Base-by-base conservation (phyloP, 805 yeast species). In the Starmerella vitae region DNA sequence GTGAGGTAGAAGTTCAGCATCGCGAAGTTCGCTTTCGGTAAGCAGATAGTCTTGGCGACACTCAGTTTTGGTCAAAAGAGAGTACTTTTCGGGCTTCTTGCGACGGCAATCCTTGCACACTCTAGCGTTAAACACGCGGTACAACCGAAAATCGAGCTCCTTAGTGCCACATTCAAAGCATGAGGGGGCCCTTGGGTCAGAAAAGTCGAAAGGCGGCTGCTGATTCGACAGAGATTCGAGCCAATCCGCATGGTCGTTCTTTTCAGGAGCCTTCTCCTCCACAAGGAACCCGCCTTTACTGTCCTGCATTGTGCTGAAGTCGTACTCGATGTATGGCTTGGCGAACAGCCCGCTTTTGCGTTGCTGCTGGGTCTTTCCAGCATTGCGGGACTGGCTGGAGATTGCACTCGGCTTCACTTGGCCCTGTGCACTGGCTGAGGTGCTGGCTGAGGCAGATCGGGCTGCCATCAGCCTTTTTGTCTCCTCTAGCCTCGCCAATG, bases 61-160 rank as follows among this genome's bases (percentile, higher is more conserved):
- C 60, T 91, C 99, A 0, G 99, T 91, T 60, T 91, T 91, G 6
- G 99, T 91, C 37, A 91, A 61, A 17, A 91, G 59, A 0, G 97
- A 73, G 57, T 88, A 91, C 53, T 91, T 91, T 29, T 91, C 94
- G 0, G 95, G 94, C 18, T 62, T 60, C 42, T 68, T 67, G 50
- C 72, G 73, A 25, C 73, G 74, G 58, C 98, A 91, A 37, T 69
- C 65, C 36, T 78, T 71, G 58, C 99, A 91, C 7, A 86, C 95
- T 12, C 82, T 65, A 21, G 78, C 63, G 12, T 34, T 32, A 62
- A 86, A 91, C n/a, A 74, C 72, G 9, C 77, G 70, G 51, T 63
- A 71, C 30, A 84, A 54, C 37, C 80, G 70, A 34, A 74, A 75
- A 54, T 91, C 94, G 38, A 91, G 64, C 47, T 88, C 97, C 34